These are phyloP conservation scores for Pseudotulostoma volvatum DNA, from an alignment of 495 filamentous ascomycete species.

Conservation along the genomic window DNA sequence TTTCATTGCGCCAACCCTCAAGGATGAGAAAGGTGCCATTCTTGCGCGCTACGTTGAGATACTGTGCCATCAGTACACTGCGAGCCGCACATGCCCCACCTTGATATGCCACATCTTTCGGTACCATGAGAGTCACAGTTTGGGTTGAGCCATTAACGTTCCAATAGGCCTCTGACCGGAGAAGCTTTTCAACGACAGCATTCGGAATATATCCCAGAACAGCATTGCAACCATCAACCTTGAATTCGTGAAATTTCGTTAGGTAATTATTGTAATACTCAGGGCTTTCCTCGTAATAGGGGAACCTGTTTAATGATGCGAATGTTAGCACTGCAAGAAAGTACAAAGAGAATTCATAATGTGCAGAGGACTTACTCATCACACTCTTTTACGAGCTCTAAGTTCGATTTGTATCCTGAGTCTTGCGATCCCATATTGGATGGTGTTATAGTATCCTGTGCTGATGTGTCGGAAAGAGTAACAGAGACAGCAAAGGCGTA, in stretches of 20 bases:
- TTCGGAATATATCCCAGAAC: too few species aligned
- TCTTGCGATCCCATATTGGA: too few species aligned
- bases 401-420: conserved; percentile 38
- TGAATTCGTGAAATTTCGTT: conserved; percentile 37
- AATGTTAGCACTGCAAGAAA: conserved; percentile 6
- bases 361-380: too few species aligned
- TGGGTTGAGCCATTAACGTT: conserved; percentile 28
- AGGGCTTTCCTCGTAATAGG: conserved; percentile 42
- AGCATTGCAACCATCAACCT: conserved; percentile 32
- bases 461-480: too few species aligned
- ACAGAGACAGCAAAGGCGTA: too few species aligned
- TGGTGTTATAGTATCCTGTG: too few species aligned
- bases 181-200: conserved; percentile 40
- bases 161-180: conserved; percentile 35
- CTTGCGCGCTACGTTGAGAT: conserved; percentile 52
- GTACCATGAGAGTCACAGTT: conserved; percentile 30
- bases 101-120: conserved; percentile 21
- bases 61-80: conserved; percentile 38
- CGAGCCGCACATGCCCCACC: conserved; percentile 45
- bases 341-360: too few species aligned
- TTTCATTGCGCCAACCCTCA: conserved; percentile 82
- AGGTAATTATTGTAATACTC: conserved; percentile 30
- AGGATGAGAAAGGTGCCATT: too few species aligned
- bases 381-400: conserved; percentile 40
- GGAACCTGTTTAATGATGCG: too few species aligned